Percentiles rank a stretch among this genome's conserved stretches.
phyloP scores from a whole-genome alignment of 306 rosid genomes.

The Trifolium dubium region DNA sequence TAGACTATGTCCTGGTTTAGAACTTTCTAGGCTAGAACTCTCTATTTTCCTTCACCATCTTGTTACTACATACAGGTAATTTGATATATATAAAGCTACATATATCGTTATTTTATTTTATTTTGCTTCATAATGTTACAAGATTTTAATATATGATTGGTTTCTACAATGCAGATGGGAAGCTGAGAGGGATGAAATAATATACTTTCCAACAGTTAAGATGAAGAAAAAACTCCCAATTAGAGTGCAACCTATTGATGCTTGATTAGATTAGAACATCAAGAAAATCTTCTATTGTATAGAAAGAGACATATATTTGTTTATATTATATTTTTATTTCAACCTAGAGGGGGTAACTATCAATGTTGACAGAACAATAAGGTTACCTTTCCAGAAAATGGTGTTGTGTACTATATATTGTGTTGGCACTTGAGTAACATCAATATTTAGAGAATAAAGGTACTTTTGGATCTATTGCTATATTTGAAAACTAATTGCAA shows the following conservation, averaged over 20 bases:
- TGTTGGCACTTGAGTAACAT: constrained; percentile 55
- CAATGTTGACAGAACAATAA: constrained; percentile 9
- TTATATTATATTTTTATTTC: not conserved
- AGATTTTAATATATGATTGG: constrained; percentile 1
- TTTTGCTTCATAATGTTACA: not conserved
- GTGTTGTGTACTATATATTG: constrained; percentile 10
- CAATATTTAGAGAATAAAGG: constrained; percentile 39
- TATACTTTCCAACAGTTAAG: constrained; percentile 82
- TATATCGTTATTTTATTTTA: not conserved
- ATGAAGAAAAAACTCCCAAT: constrained; percentile 81
- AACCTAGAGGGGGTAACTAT: not conserved
- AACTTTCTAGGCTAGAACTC: constrained; percentile 75
- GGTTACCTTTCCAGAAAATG: constrained; percentile 28
- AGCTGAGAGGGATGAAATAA: constrained; percentile 66
- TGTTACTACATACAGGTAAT: constrained; percentile 67
- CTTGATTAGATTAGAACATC: constrained; percentile 30
- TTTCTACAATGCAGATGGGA: constrained; percentile 63
- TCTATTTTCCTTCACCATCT: constrained; percentile 71
- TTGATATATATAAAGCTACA: not conserved
- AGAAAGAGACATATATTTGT: too few species aligned
- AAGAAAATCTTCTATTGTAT: not conserved
- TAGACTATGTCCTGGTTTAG: constrained; percentile 92
- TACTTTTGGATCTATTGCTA: constrained; percentile 12
- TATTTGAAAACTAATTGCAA: constrained; percentile 38
- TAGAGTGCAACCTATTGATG: constrained; percentile 47